Conservation (phyloP, 805 yeast genomes). For the Suhomyces xylopsoci region DNA sequence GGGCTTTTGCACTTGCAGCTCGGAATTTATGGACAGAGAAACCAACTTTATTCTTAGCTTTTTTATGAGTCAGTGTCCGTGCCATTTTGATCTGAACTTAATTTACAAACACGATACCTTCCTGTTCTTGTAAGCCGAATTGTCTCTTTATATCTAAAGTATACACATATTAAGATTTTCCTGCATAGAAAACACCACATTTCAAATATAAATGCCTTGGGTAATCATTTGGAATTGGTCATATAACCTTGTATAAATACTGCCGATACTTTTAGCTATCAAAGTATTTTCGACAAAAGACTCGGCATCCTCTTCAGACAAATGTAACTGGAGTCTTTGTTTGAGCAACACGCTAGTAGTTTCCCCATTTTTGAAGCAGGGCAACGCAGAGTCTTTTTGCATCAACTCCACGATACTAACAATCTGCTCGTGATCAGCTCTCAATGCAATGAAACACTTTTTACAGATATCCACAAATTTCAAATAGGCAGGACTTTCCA, state of each 20-base stretch:
- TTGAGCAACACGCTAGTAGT: conserved; percentile 74
- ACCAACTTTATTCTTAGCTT: too few species aligned
- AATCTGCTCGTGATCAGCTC: conserved; percentile 71
- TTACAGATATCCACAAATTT: conserved; percentile 64
- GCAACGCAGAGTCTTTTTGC: conserved; percentile 87
- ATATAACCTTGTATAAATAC: conserved; percentile 85
- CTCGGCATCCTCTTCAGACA: conserved; percentile 70
- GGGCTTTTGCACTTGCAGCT: too few species aligned
- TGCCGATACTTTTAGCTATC: conserved; percentile 79
- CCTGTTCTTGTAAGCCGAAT: too few species aligned
- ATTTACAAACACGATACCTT: too few species aligned
- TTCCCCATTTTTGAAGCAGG: conserved; percentile 88
- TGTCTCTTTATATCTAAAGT: background rate
- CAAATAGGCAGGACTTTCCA: conserved; percentile 55
- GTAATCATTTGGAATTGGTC: conserved; percentile 94
- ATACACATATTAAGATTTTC: too few species aligned
- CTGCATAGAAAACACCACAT: background rate
- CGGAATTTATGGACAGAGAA: too few species aligned
- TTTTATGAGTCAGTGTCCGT: too few species aligned
- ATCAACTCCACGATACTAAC: conserved; percentile 85
- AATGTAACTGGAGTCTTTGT: conserved; percentile 78
- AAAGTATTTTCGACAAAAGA: conserved; percentile 72
- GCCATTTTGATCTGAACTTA: too few species aligned
- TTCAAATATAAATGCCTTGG: conserved; percentile 82
- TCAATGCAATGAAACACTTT: conserved; percentile 67